phyloP scores from a whole-genome alignment of 352 stramenopile genomes.

The Phytophthora cactorum region DNA sequence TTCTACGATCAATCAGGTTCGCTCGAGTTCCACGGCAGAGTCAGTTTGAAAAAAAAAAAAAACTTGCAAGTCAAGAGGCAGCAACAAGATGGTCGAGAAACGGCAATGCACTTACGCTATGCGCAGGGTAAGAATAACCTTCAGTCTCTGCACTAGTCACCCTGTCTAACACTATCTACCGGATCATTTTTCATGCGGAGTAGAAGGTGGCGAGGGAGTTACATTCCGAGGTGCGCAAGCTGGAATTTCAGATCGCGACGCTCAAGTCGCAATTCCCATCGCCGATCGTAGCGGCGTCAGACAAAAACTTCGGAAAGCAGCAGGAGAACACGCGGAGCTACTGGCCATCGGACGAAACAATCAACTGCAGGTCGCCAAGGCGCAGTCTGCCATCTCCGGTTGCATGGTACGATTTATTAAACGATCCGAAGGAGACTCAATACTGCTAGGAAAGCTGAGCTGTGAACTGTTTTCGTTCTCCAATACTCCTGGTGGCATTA shows the following conservation, averaged over 20 bases:
- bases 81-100: background rate
- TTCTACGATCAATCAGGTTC: too few relatives aligned
- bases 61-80: background rate
- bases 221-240: background rate
- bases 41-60: background rate
- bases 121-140: background rate
- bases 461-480: background rate
- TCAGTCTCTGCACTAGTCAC: too few relatives aligned
- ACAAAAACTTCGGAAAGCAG: constrained; percentile 1
- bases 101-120: background rate
- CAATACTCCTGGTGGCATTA: background rate
- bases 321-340: background rate
- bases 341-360: background rate
- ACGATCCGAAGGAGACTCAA: too few relatives aligned
- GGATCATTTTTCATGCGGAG: background rate
- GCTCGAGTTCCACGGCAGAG: background rate
- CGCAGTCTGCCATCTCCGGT: background rate
- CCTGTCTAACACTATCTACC: background rate
- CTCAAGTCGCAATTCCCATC: background rate
- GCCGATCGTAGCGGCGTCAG: background rate
- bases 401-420: background rate
- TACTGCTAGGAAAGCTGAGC: background rate
- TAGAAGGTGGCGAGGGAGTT: background rate
- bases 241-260: background rate
- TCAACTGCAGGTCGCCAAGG: constrained; percentile 1